A percentile compares a stretch with the other conserved stretches of the same genome.
Evolutionary conservation across 495 filamentous ascomycete species (phyloP).

Genomic region (Xylaria castorea): DNA sequence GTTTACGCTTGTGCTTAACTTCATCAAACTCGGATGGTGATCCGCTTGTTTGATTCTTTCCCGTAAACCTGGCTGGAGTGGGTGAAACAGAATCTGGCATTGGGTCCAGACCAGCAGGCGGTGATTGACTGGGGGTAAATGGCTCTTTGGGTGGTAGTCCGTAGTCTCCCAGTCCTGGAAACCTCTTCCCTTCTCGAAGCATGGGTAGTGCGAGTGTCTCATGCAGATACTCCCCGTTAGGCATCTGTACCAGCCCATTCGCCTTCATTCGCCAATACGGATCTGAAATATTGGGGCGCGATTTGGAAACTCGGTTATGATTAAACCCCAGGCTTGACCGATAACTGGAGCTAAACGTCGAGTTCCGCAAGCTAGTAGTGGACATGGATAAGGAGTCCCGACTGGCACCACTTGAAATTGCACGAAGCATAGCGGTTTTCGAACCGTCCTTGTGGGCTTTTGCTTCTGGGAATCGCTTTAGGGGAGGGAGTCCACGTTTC

Average conservation of each 20-base stretch:
- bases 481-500: slow-evolving; percentile 33
- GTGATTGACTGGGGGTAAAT: slow-evolving; percentile 30
- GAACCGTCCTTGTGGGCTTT: slow-evolving; percentile 33
- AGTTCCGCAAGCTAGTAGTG: slow-evolving; percentile 38
- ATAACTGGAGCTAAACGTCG: slow-evolving; percentile 42
- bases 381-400: slow-evolving; percentile 37
- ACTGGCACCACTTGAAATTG: slow-evolving; percentile 28
- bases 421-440: slow-evolving; percentile 39
- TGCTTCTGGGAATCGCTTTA: slow-evolving; percentile 35
- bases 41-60: slow-evolving; percentile 20
- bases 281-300: slow-evolving; percentile 34
- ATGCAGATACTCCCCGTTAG: slow-evolving; percentile 51
- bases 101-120: slow-evolving; percentile 17
- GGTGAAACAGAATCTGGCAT: background rate
- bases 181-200: slow-evolving; percentile 37
- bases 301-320: slow-evolving; percentile 33
- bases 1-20: slow-evolving; percentile 35
- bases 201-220: slow-evolving; percentile 48
- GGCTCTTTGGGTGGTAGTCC: slow-evolving; percentile 33
- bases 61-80: background rate
- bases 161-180: slow-evolving; percentile 37
- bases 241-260: slow-evolving; percentile 50
- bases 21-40: slow-evolving; percentile 25
- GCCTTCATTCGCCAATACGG: slow-evolving; percentile 52
- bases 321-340: slow-evolving; percentile 41